Evolutionary conservation across 2,329 filamentous ascomycete species (phyloP).

Genomic region (Alternaria tenuissima): DNA sequence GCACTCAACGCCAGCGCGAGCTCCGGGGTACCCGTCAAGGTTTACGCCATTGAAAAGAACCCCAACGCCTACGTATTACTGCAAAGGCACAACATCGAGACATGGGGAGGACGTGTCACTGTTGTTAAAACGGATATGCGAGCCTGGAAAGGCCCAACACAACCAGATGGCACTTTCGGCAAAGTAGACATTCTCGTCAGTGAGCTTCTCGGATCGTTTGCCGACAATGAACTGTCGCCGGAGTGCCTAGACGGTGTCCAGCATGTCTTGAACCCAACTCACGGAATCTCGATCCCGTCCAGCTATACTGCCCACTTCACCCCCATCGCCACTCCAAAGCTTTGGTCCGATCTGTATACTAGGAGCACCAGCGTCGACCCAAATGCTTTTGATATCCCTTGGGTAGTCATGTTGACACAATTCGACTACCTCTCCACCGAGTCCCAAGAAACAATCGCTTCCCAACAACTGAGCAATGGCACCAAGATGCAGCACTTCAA

Average conservation of each 20-base stretch:
- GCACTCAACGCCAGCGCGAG: conserved; percentile 80
- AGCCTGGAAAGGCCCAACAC: conserved; percentile 84
- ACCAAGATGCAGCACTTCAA: conserved; percentile 45
- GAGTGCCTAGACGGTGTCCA: conserved; percentile 97
- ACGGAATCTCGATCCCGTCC: conserved; percentile 91
- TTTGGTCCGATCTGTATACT: conserved; percentile 80
- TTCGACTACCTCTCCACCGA: conserved; percentile 81
- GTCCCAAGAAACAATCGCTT: conserved; percentile 43
- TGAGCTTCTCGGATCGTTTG: conserved; percentile 93
- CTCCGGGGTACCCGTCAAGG: conserved; percentile 79
- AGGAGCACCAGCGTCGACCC: conserved; percentile 67
- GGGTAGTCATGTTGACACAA: conserved; percentile 91
- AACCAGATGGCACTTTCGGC: conserved; percentile 62
- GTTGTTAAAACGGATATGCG: conserved; percentile 98
- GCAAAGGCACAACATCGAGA: conserved; percentile 79
- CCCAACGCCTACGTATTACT: conserved; percentile 96
- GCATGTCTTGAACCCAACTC: conserved; percentile 77
- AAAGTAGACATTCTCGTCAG: conserved; percentile 93
- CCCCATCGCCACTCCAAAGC: conserved; percentile 87
- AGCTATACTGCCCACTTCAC: conserved; percentile 94
- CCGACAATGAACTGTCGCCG: conserved; percentile 94
- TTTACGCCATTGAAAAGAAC: conserved; percentile 98
- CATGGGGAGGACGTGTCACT: conserved; percentile 82
- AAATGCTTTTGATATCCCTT: conserved; percentile 86
- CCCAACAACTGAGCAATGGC: conserved; percentile 60